Evolutionary conservation across 371 early-diverging fungal genomes (phyloP).

Genomic region (Encephalitozoon intestinalis): DNA sequence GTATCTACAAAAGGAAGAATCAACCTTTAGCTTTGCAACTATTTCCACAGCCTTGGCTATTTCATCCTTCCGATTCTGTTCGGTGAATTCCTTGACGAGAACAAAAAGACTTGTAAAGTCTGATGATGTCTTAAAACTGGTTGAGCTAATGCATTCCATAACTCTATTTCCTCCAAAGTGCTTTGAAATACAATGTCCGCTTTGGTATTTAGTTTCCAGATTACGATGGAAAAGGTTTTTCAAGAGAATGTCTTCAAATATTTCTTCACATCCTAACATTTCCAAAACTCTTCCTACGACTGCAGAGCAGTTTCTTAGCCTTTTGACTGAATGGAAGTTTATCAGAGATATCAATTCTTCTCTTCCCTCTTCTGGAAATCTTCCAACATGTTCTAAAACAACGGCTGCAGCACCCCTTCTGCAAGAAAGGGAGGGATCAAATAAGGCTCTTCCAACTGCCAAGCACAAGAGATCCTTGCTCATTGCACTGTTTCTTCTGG

Average conservation of each 20-base stretch:
- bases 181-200: not conserved
- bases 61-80: not conserved
- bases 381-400: slow-evolving; percentile 17
- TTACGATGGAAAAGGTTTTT: not conserved
- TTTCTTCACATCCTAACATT: not conserved
- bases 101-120: not conserved
- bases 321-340: slow-evolving; percentile 14
- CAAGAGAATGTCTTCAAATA: not conserved
- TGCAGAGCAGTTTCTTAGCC: not conserved
- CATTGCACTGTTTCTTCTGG: not conserved
- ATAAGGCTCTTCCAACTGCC: not conserved
- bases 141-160: not conserved
- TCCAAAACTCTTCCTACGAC: not conserved
- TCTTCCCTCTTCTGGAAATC: not conserved
- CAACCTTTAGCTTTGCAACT: not conserved
- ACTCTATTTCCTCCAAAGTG: not conserved
- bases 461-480: not conserved
- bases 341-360: slow-evolving; percentile 5
- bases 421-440: slow-evolving; percentile 12
- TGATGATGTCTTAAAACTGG: not conserved
- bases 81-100: not conserved
- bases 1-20: not conserved
- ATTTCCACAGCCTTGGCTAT: not conserved
- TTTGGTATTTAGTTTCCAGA: not conserved
- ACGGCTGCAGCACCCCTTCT: slow-evolving; percentile 25